Percentiles rank a stretch among this genome's conserved stretches.
Evolutionary conservation across 1,139 yeast genomes (phyloP).

Genomic region (Pichia sp.): DNA sequence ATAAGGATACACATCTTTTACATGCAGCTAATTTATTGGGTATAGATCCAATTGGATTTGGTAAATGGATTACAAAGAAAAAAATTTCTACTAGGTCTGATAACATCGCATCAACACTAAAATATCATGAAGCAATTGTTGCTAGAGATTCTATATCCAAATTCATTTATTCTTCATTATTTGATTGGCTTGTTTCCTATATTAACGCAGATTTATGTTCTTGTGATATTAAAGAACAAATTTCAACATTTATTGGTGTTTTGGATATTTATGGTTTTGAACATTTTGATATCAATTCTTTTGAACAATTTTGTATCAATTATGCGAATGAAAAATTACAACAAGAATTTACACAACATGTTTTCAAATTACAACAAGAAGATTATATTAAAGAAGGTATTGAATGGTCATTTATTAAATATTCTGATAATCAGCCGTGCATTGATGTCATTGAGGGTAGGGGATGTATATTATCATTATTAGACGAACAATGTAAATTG

Average conservation of each 20-base stretch:
- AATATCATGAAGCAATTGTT: constrained; percentile 77
- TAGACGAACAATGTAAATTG: constrained; percentile 92
- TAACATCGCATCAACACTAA: constrained; percentile 78
- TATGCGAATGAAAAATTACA: constrained; percentile 96
- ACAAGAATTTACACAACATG: constrained; percentile 96
- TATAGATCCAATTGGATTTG: constrained; percentile 62
- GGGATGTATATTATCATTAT: constrained; percentile 76
- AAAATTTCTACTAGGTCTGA: constrained; percentile 89
- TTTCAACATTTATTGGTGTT: constrained; percentile 84
- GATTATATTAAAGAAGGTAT: constrained; percentile 88
- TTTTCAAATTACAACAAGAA: constrained; percentile 93
- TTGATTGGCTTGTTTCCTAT: constrained; percentile 88
- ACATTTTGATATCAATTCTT: constrained; percentile 87
- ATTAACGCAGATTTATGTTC: constrained; percentile 79
- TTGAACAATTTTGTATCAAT: constrained; percentile 96
- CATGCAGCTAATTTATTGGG: constrained; percentile 84
- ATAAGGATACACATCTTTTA: constrained; percentile 77
- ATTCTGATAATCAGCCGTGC: constrained; percentile 95
- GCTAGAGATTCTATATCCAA: constrained; percentile 96
- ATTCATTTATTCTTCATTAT: constrained; percentile 82
- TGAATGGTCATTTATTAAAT: constrained; percentile 96
- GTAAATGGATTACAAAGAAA: constrained; percentile 90
- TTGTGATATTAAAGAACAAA: constrained; percentile 49
- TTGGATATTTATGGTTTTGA: constrained; percentile 97
- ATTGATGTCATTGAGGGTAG: constrained; percentile 86